phyloP scores from a whole-genome alignment of 805 yeast species.

The Metschnikowia kunwiensis region DNA sequence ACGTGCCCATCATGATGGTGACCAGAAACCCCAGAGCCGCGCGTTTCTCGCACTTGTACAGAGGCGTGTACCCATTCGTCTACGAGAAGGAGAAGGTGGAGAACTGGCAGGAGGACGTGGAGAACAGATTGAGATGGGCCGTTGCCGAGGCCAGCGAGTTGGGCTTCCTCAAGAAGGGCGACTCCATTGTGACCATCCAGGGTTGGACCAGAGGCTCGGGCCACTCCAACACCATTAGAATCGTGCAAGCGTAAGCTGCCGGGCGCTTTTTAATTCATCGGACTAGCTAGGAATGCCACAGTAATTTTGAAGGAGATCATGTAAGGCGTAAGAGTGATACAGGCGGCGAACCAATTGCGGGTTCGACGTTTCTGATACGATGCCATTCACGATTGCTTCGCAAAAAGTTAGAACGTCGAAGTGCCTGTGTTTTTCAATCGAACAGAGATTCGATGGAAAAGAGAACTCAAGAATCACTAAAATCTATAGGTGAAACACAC shows the following conservation, averaged over 20 bases:
- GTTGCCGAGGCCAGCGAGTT: constrained; percentile 82
- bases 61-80: constrained; percentile 98
- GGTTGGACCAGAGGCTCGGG: constrained; percentile 99
- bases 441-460: too few species aligned
- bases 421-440: too few species aligned
- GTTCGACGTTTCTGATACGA: too few species aligned
- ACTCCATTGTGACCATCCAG: constrained; percentile 89
- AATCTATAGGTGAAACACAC: too few species aligned
- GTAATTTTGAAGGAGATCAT: too few species aligned
- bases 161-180: constrained; percentile 85
- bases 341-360: too few species aligned
- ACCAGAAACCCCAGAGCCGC: constrained; percentile 94
- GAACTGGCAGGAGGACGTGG: constrained; percentile 96
- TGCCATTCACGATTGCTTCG: too few species aligned
- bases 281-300: too few species aligned
- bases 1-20: constrained; percentile 95
- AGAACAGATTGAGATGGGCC: constrained; percentile 90
- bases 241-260: constrained; percentile 60
- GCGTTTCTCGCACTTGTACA: constrained; percentile 91
- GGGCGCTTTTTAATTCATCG: not conserved
- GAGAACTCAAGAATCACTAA: too few species aligned
- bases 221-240: constrained; percentile 97
- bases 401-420: too few species aligned
- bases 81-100: constrained; percentile 62
- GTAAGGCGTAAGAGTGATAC: too few species aligned